Evolutionary conservation across 768 basidiomycete genomes (phyloP).

Genomic region (Calocybe gangraenosa): DNA sequence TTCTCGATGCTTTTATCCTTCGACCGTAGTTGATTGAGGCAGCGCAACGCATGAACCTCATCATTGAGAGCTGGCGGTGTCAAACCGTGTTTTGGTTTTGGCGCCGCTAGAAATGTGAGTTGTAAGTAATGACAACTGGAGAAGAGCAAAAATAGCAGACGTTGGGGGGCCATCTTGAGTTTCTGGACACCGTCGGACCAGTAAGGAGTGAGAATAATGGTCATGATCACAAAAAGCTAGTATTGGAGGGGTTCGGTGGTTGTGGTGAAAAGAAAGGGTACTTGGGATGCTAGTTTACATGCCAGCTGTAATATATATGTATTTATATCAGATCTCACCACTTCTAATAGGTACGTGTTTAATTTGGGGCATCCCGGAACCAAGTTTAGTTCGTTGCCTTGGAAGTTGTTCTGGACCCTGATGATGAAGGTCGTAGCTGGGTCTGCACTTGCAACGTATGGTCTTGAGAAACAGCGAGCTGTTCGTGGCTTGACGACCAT

Average conservation of each 20-base stretch:
- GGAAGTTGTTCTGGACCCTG: slow-evolving; percentile 10
- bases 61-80: slow-evolving; percentile 56
- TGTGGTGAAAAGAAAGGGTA: slow-evolving; percentile 1
- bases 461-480: too few relatives aligned
- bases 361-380: slow-evolving; percentile 6
- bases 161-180: slow-evolving; percentile 55
- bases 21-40: slow-evolving; percentile 66
- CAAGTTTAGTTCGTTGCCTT: slow-evolving; percentile 7
- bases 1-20: slow-evolving; percentile 76
- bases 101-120: slow-evolving; percentile 11
- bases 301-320: slow-evolving; percentile 9
- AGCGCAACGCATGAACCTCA: slow-evolving; percentile 51
- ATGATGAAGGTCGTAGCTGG: too few relatives aligned
- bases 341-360: slow-evolving; percentile 9
- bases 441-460: too few relatives aligned
- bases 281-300: slow-evolving; percentile 1
- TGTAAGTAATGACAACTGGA: slow-evolving; percentile 1
- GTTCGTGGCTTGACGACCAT: too few relatives aligned
- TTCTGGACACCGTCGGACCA: slow-evolving; percentile 68
- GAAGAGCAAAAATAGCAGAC: slow-evolving; percentile 35
- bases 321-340: slow-evolving; percentile 5
- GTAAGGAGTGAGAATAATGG: slow-evolving; percentile 66
- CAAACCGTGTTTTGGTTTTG: slow-evolving; percentile 48
- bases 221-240: slow-evolving; percentile 33
- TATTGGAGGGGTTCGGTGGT: slow-evolving; percentile 2